Evolutionary conservation across 164 flowering plant species (phyloP), one percentile per base, ranked within the genome.

Genomic region (Aristolochia fimbriata): DNA sequence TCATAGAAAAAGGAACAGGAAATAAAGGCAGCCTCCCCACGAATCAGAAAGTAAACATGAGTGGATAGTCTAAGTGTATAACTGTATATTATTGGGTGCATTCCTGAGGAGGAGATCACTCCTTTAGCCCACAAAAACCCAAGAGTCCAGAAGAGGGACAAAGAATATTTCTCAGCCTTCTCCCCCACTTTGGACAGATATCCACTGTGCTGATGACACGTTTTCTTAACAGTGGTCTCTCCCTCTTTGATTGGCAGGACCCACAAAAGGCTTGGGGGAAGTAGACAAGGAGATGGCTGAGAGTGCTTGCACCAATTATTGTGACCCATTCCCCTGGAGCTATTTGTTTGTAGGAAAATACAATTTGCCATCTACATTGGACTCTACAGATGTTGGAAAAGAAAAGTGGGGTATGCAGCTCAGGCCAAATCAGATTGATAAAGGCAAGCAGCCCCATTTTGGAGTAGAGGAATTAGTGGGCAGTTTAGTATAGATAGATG

Each of bases 31-130:
- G 43, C 43, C 43, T 10, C 43, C 23, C 25, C 61, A 11, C 17
- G 19, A 15, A 10, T 37, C 45, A 51, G 56, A 54, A 22, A 24
- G 9, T 0, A 20, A n/a, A 16, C 10, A 45, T 19, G 71, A 69
- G 71, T 71, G 73, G 75, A 65, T 60, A 22, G 66, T 72, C 71
- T 60, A 62, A 25, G 33, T 69, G 73, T 61, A 37, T 37, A 37
- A 37, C 11, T 37, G 52, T 17, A 21, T 51, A 58, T 50, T 10
- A 66, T 62, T 76, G 71, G 79, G 81, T 77, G 78, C 83, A 64
- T 59, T 62, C 67, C 77, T 68, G 78, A 76, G 75, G 46, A 55
- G 78, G 80, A 74, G 63, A 45, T 58, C 73, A 72, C 77, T 64
- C 57, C 55, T 45, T 27, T 9, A 55, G 21, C 17, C 12, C 58